A percentile compares a stretch with the other conserved stretches of the same genome.
phyloP scores from a whole-genome alignment of 768 basidiomycete species.

The Hydnum rufescens region DNA sequence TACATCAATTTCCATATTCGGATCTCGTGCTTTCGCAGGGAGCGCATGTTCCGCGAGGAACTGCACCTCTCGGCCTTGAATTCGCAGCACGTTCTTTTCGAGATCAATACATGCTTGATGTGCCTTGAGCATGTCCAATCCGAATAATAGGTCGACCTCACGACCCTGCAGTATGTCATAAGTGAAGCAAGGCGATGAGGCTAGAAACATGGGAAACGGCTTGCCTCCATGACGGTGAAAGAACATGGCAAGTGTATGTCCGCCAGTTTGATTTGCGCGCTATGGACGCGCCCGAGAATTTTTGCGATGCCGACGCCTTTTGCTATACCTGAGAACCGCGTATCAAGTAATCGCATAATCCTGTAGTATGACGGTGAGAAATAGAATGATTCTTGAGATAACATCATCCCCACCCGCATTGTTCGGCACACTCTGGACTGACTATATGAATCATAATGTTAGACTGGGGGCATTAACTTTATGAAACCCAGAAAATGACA shows the following conservation, averaged over 20 bases:
- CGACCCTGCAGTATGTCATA: slow-evolving; percentile 34
- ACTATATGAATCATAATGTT: slow-evolving; percentile 25
- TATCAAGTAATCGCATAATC: slow-evolving; percentile 85
- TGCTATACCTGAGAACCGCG: slow-evolving; percentile 72
- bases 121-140: slow-evolving; percentile 97
- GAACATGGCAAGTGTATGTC: slow-evolving; percentile 75
- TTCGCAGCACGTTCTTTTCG: slow-evolving; percentile 72
- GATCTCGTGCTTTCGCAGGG: slow-evolving; percentile 44
- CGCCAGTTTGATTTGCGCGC: slow-evolving; percentile 73
- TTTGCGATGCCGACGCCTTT: slow-evolving; percentile 86
- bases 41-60: slow-evolving; percentile 93
- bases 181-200: background rate
- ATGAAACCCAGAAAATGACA: no score
- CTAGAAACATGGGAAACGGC: slow-evolving; percentile 11
- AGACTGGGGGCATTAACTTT: background rate
- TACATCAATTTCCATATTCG: slow-evolving; percentile 4
- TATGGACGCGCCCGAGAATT: slow-evolving; percentile 87
- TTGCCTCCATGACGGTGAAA: slow-evolving; percentile 87
- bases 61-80: slow-evolving; percentile 69
- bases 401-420: slow-evolving; percentile 46
- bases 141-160: slow-evolving; percentile 87
- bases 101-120: slow-evolving; percentile 95
- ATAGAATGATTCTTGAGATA: slow-evolving; percentile 1
- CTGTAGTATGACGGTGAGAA: slow-evolving; percentile 23
- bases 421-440: slow-evolving; percentile 81